Evolutionary conservation across 164 flowering plant species (phyloP).

Genomic region (Dillenia turbinata): DNA sequence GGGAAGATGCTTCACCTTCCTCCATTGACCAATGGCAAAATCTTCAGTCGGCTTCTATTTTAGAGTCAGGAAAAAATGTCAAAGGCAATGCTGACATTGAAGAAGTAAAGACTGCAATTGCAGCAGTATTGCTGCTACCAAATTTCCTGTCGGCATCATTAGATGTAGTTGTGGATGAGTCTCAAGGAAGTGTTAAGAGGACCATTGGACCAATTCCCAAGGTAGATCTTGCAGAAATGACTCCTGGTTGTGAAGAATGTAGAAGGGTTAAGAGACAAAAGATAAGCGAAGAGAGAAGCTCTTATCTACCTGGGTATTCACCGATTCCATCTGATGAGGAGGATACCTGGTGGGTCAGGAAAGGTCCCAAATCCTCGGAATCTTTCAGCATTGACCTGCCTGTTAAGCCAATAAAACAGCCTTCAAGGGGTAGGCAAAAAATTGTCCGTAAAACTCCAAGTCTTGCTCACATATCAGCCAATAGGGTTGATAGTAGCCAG

Average conservation of each 20-base stretch:
- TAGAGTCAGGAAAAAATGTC: conserved; percentile 18
- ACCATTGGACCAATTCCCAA: conserved; percentile 30
- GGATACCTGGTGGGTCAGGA: conserved; percentile 87
- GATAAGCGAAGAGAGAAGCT: conserved; percentile 52
- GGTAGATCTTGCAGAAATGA: conserved; percentile 47
- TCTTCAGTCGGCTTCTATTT: conserved; percentile 20
- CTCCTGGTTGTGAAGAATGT: conserved; percentile 94
- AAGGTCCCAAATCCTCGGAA: conserved; percentile 60
- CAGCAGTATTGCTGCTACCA: conserved; percentile 60
- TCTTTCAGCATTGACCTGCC: conserved; percentile 66
- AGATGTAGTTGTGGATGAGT: conserved; percentile 44
- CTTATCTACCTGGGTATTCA: conserved; percentile 35
- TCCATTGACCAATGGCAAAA: conserved; percentile 36
- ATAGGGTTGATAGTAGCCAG: conserved; percentile 95
- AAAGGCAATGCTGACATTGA: conserved; percentile 35
- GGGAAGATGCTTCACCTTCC: conserved; percentile 23
- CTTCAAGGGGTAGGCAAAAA: conserved; percentile 76
- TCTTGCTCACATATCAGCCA: conserved; percentile 82
- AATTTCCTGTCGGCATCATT: conserved; percentile 16
- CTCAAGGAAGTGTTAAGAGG: conserved; percentile 54
- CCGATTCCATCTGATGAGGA: conserved; percentile 67
- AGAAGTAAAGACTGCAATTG: conserved; percentile 69
- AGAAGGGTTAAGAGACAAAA: conserved; percentile 72
- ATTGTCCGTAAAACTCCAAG: conserved; percentile 81
- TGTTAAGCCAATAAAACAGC: conserved; percentile 57